These are phyloP conservation scores for Aristolochia contorta DNA, from an alignment of 164 flowering plant species.

Conservation along the genomic window DNA sequence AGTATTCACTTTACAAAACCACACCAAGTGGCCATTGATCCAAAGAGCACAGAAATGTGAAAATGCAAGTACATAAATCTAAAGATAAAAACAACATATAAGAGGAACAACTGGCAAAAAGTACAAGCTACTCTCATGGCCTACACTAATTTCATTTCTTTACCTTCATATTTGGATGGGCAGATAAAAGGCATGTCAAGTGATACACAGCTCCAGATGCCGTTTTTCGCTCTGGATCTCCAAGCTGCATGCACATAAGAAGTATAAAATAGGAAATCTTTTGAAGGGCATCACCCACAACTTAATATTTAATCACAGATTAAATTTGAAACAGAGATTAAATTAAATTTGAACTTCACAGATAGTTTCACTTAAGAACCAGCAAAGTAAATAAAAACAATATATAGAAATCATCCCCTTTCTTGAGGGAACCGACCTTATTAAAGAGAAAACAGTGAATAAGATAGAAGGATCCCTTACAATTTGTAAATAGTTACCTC, in stretches of 20 bases:
- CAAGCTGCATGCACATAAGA: conserved; percentile 60
- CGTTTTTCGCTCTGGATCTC: conserved; percentile 85
- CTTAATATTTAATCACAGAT: no score
- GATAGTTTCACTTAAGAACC: not conserved
- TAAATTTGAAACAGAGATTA: no score
- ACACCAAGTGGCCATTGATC: no score
- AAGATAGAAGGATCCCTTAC: no score
- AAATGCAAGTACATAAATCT: no score
- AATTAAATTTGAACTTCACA: no score
- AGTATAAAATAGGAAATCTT: not conserved
- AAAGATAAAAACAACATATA: no score
- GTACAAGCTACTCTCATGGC: not conserved
- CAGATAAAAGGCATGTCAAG: conserved; percentile 64
- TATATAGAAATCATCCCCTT: not conserved
- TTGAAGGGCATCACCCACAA: not conserved
- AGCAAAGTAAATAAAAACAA: not conserved
- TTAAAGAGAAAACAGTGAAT: no score
- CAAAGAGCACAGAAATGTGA: no score
- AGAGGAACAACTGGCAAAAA: no score
- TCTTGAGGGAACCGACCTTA: no score
- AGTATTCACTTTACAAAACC: no score
- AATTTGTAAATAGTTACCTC: not conserved
- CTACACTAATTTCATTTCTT: not conserved
- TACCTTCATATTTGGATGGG: conserved; percentile 99
- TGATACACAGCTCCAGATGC: conserved; percentile 89